phyloP scores from a whole-genome alignment of 2,329 filamentous ascomycete species.

The Xylaria digitata region DNA sequence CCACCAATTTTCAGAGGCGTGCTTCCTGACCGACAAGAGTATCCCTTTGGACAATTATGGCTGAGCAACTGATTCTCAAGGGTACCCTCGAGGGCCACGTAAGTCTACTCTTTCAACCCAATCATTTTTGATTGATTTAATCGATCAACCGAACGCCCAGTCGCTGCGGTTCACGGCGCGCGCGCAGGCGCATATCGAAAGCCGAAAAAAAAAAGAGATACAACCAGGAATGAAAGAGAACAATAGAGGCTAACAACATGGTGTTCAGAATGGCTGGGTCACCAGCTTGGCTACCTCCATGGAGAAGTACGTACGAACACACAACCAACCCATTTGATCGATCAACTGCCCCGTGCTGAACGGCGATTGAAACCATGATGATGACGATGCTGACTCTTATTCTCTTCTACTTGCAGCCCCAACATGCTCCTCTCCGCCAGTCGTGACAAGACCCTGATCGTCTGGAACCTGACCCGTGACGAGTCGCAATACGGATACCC shows the following conservation, averaged over 20 bases:
- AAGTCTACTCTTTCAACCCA: slow-evolving; percentile 54
- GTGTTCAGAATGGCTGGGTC: slow-evolving; percentile 88
- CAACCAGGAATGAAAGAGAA: not conserved
- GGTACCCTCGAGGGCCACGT: slow-evolving; percentile 97
- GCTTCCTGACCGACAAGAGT: slow-evolving; percentile 46
- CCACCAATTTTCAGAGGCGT: slow-evolving; percentile 49
- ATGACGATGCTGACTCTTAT: slow-evolving; percentile 47
- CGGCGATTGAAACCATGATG: slow-evolving; percentile 34
- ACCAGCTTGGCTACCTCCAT: slow-evolving; percentile 97
- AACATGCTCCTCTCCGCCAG: slow-evolving; percentile 99
- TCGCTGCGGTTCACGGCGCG: slow-evolving; percentile 5
- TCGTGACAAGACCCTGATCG: slow-evolving; percentile 99
- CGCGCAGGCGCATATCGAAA: slow-evolving; percentile 18
- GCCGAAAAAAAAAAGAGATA: no score
- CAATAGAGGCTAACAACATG: slow-evolving; percentile 22
- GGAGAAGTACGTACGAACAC: slow-evolving; percentile 81
- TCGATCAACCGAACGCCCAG: not conserved
- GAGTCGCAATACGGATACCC: slow-evolving; percentile 98
- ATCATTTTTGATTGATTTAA: not conserved
- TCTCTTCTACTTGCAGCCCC: slow-evolving; percentile 67
- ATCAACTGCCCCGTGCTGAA: not conserved
- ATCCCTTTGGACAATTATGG: slow-evolving; percentile 69
- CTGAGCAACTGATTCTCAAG: slow-evolving; percentile 95
- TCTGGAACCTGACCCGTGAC: slow-evolving; percentile 99
- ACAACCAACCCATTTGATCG: not conserved